Evolutionary conservation across 192 early-diverging fungal genomes (phyloP).

Genomic region (Haplosporangium gracile): DNA sequence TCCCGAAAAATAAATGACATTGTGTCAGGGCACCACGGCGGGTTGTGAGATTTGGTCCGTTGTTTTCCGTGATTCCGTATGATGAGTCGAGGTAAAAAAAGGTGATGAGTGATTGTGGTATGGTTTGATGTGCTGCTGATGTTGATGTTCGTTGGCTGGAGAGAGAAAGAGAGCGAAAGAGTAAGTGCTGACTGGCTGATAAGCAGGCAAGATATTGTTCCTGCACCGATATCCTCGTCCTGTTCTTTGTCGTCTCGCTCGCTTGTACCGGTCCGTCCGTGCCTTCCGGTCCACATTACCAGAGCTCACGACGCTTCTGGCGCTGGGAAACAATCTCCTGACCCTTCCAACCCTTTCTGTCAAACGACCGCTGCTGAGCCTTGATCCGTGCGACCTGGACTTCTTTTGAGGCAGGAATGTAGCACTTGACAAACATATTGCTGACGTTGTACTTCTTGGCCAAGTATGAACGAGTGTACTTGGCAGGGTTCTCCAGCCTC

Average conservation of each 20-base stretch:
- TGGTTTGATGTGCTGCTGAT: too few relatives aligned
- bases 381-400: constrained; percentile 40
- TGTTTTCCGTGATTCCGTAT: too few relatives aligned
- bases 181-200: too few relatives aligned
- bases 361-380: constrained; percentile 44
- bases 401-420: constrained; percentile 47
- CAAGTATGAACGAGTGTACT: constrained; percentile 47
- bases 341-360: constrained; percentile 49
- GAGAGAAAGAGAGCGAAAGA: too few relatives aligned
- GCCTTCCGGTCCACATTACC: constrained; percentile 2
- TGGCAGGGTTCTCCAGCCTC: constrained; percentile 39
- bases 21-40: neutral
- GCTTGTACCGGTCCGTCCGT: neutral
- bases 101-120: too few relatives aligned
- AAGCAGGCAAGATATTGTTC: neutral
- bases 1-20: constrained; percentile 1
- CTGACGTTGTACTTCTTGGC: constrained; percentile 58
- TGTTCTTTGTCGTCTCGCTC: neutral
- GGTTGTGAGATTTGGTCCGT: too few relatives aligned
- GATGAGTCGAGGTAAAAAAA: too few relatives aligned
- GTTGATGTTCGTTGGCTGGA: too few relatives aligned
- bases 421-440: constrained; percentile 52
- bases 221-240: neutral
- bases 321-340: constrained; percentile 47
- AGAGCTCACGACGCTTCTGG: constrained; percentile 56